phyloP scores from a whole-genome alignment of 768 basidiomycete species.

The Glaciozyma antarctica region DNA sequence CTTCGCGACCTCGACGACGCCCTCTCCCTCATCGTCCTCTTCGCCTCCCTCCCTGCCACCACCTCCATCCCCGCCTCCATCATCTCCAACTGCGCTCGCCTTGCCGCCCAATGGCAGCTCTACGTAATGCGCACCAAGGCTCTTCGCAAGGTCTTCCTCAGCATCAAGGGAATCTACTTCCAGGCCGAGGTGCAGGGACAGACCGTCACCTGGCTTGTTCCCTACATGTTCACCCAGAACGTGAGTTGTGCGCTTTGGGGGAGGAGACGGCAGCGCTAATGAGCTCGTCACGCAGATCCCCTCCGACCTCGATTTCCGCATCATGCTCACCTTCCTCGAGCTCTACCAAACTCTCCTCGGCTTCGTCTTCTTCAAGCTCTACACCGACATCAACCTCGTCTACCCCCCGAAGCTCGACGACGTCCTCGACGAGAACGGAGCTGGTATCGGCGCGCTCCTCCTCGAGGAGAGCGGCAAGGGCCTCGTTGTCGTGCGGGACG shows the following conservation, averaged over 20 bases:
- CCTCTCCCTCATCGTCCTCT: conserved; percentile 86
- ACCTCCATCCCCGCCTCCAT: conserved; percentile 65
- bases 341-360: conserved; percentile 93
- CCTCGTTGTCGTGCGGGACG: conserved; percentile 35
- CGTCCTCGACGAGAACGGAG: conserved; percentile 71
- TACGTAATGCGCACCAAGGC: conserved; percentile 81
- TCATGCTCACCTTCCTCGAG: conserved; percentile 96
- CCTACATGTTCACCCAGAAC: conserved; percentile 92
- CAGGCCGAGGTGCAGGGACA: conserved; percentile 92
- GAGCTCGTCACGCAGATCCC: conserved; percentile 56
- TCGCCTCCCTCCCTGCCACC: conserved; percentile 81
- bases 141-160: conserved; percentile 83
- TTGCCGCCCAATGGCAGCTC: conserved; percentile 92
- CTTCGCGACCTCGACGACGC: conserved; percentile 95
- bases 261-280: background rate
- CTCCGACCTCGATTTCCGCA: conserved; percentile 88
- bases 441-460: conserved; percentile 78
- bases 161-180: conserved; percentile 96
- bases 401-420: conserved; percentile 92
- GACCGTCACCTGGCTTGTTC: conserved; percentile 87
- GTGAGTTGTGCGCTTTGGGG: conserved; percentile 44
- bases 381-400: conserved; percentile 78
- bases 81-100: conserved; percentile 77
- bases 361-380: conserved; percentile 96
- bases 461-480: conserved; percentile 47